Evolutionary conservation across 2,329 filamentous ascomycete genomes (phyloP), one percentile per base, ranked within the genome.

Genomic region (Fusarium sp.): DNA sequence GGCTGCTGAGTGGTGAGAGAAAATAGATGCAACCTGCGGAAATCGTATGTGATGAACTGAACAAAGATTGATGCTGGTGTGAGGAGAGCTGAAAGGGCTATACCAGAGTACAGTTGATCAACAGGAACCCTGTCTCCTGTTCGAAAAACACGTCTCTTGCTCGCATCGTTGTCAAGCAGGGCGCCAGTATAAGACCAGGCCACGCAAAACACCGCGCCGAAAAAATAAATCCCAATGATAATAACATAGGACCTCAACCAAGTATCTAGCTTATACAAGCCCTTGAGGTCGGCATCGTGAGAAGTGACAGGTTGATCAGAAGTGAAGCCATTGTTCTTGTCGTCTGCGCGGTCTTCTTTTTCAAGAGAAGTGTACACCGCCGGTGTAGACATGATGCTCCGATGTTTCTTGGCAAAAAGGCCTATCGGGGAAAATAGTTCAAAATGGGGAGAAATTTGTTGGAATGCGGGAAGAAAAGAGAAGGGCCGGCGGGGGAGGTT

Each of bases 151-250:
- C 62, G 68, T 7, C 68, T 55, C 7, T 71, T 71, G 13, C 68
- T 71, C 9, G 50, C 65, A 17, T 71, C 68, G 7, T 44, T 48
- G 10, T 71, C 68, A 1, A 71, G 47, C 0, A 65, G 13, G 6
- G 68, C 65, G 3, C 68, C 68, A 1, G 68, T 71, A 8, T 71
- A 71, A 0, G 68, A 70, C 68, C 68, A 71, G 0, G 17, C 68
- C 3, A 71, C 10, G 0, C 55, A 61, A 19, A 59, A 49, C 1
- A 71, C 23, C 0, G 68, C 53, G 0, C 56, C 68, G 0, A 11
- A 50, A 2, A 71, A 48, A 43, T 71, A 71, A 0, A 70, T 1
- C 3, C 22, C 48, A 10, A 71, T 35, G 5, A 56, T 35, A 2
- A 71, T 67, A 4, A 71, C 55, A 25, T 71, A 70, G 4, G 46